These are phyloP conservation scores for Trichoderma hamatum DNA, from an alignment of 2,329 filamentous ascomycete species.

Conservation along the genomic window DNA sequence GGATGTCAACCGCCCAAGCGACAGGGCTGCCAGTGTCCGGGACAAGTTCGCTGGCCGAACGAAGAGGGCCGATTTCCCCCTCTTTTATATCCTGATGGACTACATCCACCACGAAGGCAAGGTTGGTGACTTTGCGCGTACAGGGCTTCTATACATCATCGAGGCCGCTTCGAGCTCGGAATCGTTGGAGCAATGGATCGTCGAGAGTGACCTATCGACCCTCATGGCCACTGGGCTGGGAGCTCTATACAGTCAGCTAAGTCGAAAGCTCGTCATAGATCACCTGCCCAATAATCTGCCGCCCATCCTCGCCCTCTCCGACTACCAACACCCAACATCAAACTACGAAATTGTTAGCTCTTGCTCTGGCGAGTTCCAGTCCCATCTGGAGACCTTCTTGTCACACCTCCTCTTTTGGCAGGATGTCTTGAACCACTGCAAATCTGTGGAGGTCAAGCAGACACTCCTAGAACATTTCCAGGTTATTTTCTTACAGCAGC, in stretches of 20 bases:
- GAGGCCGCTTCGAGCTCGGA: slow-evolving; percentile 85
- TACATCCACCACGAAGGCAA: slow-evolving; percentile 96
- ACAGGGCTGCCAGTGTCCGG: slow-evolving; percentile 55
- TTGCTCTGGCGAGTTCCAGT: slow-evolving; percentile 73
- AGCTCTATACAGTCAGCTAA: slow-evolving; percentile 68
- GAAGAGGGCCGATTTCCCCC: slow-evolving; percentile 88
- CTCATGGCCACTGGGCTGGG: slow-evolving; percentile 96
- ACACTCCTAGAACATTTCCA: slow-evolving; percentile 96
- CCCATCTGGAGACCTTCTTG: slow-evolving; percentile 90
- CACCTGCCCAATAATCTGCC: slow-evolving; percentile 76
- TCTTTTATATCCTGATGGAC: slow-evolving; percentile 95
- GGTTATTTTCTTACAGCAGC: slow-evolving; percentile 90
- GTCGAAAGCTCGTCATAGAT: slow-evolving; percentile 79
- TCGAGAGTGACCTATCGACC: slow-evolving; percentile 93
- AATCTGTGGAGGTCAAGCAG: slow-evolving; percentile 86
- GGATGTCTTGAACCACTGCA: slow-evolving; percentile 94
- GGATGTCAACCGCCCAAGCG: slow-evolving; percentile 47
- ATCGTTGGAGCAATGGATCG: slow-evolving; percentile 90
- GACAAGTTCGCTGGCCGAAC: slow-evolving; percentile 82
- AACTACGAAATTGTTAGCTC: slow-evolving; percentile 74
- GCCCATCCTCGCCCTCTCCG: slow-evolving; percentile 83
- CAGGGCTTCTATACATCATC: slow-evolving; percentile 92
- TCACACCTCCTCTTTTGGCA: slow-evolving; percentile 98
- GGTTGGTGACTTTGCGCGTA: slow-evolving; percentile 93
- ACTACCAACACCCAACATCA: slow-evolving; percentile 75